phyloP scores from a whole-genome alignment of 1,139 yeast genomes.

The Hyphopichia wangnamkhiaoensis region DNA sequence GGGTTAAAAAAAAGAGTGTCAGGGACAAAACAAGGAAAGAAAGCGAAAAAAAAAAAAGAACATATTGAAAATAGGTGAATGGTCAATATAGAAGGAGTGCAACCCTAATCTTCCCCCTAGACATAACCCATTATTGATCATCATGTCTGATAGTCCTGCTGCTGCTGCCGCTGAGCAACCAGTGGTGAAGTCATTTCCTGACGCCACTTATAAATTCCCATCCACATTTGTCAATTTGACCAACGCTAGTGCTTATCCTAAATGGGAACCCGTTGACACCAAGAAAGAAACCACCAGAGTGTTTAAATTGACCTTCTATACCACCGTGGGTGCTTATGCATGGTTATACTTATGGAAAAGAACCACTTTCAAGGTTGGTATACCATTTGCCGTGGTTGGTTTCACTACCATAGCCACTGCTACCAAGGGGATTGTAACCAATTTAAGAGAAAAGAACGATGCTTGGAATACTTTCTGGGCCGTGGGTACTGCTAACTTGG shows the following conservation, averaged over 20 bases:
- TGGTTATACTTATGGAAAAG: slow-evolving; percentile 52
- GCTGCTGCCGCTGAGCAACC: slow-evolving; percentile 15
- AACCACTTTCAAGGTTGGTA: slow-evolving; percentile 44
- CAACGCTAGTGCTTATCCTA: slow-evolving; percentile 45
- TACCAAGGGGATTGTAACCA: slow-evolving; percentile 40
- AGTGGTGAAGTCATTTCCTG: slow-evolving; percentile 25
- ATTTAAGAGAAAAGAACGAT: slow-evolving; percentile 50
- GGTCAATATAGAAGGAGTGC: neutral
- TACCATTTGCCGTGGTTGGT: slow-evolving; percentile 43
- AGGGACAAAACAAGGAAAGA: neutral
- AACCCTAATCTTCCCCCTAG: neutral
- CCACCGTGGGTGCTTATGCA: slow-evolving; percentile 50
- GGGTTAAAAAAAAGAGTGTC: slow-evolving; percentile 12
- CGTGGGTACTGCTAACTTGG: slow-evolving; percentile 45
- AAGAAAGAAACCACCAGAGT: slow-evolving; percentile 41
- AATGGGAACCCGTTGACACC: slow-evolving; percentile 48
- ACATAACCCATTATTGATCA: too few species aligned
- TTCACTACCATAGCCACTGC: slow-evolving; percentile 48
- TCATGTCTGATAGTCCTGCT: slow-evolving; percentile 17
- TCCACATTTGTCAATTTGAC: slow-evolving; percentile 44
- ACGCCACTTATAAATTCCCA: slow-evolving; percentile 44
- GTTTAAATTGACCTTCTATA: slow-evolving; percentile 43
- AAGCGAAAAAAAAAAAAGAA: neutral
- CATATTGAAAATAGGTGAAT: neutral
- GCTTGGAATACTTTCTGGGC: slow-evolving; percentile 53